These are phyloP conservation scores for Aspergillus niger DNA, from an alignment of 2,329 filamentous ascomycete species.

Conservation along the genomic window DNA sequence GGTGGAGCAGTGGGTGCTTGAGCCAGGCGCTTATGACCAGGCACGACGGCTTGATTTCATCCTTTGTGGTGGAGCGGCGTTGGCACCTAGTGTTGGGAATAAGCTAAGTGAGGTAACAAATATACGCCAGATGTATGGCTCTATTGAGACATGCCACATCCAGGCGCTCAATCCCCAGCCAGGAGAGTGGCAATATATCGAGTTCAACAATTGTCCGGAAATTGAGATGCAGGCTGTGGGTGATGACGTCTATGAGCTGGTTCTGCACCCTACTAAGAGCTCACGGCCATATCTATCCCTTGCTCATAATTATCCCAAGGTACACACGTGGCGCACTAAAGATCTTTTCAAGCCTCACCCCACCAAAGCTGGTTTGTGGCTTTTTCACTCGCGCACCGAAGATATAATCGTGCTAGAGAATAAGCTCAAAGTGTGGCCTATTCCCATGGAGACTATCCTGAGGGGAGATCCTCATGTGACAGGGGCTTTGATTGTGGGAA, in stretches of 20 bases:
- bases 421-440: not conserved
- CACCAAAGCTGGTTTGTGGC: not conserved
- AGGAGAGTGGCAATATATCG: not conserved
- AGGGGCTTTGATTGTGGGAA: not conserved
- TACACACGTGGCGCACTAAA: not conserved
- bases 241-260: constrained; percentile 1
- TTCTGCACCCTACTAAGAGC: not conserved
- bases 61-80: not conserved
- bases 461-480: not conserved
- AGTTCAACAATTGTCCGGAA: not conserved
- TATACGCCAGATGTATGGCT: not conserved
- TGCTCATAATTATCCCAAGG: not conserved
- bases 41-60: constrained; percentile 1
- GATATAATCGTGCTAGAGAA: not conserved
- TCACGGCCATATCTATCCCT: not conserved
- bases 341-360: not conserved
- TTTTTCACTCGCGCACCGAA: not conserved
- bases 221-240: not conserved
- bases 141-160: not conserved
- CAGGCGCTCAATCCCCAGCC: not conserved
- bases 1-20: not conserved
- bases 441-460: not conserved
- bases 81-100: not conserved
- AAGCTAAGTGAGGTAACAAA: not conserved
- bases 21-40: not conserved